These are phyloP conservation scores for Pythium coloratum DNA, from an alignment of 352 stramenopile genomes.

Conservation along the genomic window DNA sequence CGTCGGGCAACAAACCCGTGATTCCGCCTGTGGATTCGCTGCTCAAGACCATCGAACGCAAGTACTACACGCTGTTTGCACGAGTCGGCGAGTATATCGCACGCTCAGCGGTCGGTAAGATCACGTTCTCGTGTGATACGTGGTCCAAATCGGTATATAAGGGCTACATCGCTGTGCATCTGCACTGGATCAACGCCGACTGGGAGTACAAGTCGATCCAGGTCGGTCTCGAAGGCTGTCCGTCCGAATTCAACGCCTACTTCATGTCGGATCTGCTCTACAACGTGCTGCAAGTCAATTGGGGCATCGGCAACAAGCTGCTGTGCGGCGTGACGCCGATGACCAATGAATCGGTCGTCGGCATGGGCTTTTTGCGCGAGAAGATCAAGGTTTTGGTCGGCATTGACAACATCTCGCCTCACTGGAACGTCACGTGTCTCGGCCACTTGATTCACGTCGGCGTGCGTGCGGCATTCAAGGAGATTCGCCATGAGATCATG, in stretches of 20 bases:
- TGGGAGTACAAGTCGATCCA: conserved; percentile 85
- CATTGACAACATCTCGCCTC: conserved; percentile 66
- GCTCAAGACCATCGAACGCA: conserved; percentile 71
- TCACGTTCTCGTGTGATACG: conserved; percentile 81
- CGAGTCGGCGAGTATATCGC: conserved; percentile 74
- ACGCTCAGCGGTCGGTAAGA: conserved; percentile 63
- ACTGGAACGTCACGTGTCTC: conserved; percentile 78
- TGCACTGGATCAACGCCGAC: conserved; percentile 86
- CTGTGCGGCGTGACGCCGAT: conserved; percentile 69
- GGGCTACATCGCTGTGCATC: conserved; percentile 70
- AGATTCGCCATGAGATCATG: conserved; percentile 70
- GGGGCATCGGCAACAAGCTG: conserved; percentile 68
- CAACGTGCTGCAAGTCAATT: conserved; percentile 80
- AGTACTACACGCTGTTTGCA: conserved; percentile 71
- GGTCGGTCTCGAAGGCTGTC: conserved; percentile 69
- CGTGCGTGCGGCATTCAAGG: conserved; percentile 63
- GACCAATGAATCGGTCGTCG: conserved; percentile 58
- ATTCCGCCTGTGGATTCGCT: conserved; percentile 53
- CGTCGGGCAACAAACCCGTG: conserved; percentile 45
- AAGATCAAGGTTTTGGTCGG: conserved; percentile 80
- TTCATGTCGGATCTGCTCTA: conserved; percentile 81
- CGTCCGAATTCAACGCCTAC: conserved; percentile 67
- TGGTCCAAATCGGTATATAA: conserved; percentile 73
- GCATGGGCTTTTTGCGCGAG: conserved; percentile 75
- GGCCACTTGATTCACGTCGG: conserved; percentile 73